Percentiles rank a stretch among this genome's conserved stretches.
Conservation (phyloP, 2,329 filamentous ascomycete genomes). For the Aspergillus caelatus region DNA sequence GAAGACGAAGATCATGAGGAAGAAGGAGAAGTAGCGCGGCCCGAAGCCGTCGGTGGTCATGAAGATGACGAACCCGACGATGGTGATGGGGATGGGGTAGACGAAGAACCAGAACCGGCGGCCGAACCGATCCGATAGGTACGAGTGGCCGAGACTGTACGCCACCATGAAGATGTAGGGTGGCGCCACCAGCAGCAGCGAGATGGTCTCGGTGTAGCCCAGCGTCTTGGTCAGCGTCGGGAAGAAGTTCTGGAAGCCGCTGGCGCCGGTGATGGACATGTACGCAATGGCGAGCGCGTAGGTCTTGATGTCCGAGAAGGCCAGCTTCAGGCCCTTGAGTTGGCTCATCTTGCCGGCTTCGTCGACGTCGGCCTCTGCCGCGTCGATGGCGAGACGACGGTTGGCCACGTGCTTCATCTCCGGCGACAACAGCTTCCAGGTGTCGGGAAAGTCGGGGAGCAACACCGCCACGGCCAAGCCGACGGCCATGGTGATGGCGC, state of each 20-base stretch:
- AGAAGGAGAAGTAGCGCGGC: constrained; percentile 58
- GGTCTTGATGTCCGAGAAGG: constrained; percentile 54
- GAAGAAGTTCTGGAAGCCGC: constrained; percentile 61
- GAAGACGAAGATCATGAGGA: constrained; percentile 61
- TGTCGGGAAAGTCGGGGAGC: constrained; percentile 49
- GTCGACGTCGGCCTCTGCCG: constrained; percentile 53
- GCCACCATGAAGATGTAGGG: constrained; percentile 59
- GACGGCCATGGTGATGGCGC: constrained; percentile 37
- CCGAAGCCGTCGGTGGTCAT: constrained; percentile 57
- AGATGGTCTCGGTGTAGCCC: constrained; percentile 48
- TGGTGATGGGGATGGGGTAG: constrained; percentile 55
- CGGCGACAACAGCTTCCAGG: constrained; percentile 46
- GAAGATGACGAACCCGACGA: constrained; percentile 57
- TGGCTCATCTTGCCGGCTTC: constrained; percentile 53
- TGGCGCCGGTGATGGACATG: constrained; percentile 53
- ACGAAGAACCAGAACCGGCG: constrained; percentile 58
- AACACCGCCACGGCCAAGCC: constrained; percentile 36
- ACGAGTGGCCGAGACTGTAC: constrained; percentile 50
- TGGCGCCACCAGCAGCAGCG: constrained; percentile 55
- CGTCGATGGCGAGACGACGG: constrained; percentile 55
- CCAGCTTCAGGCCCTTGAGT: constrained; percentile 53
- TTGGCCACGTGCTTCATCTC: constrained; percentile 53
- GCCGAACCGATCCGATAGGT: constrained; percentile 47
- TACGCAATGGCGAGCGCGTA: constrained; percentile 51
- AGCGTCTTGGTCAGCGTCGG: constrained; percentile 54